Evolutionary conservation across 2,329 filamentous ascomycete genomes (phyloP).

Genomic region (Fusarium sp.): DNA sequence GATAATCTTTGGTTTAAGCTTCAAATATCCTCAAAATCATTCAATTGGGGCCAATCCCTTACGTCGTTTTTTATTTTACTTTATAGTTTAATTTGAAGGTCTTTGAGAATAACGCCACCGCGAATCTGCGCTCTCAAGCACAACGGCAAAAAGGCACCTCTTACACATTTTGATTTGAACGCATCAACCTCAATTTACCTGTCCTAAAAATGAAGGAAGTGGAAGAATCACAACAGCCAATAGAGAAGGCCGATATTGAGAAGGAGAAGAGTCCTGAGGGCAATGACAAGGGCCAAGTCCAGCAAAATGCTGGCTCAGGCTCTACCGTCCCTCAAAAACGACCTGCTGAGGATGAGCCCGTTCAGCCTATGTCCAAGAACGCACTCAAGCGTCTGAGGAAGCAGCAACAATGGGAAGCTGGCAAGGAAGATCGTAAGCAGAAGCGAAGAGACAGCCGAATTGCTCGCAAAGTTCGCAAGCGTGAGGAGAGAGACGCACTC

Average conservation of each 20-base stretch:
- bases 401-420: constrained; percentile 79
- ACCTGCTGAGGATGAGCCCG: constrained; percentile 10
- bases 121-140: not conserved
- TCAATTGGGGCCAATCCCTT: not conserved
- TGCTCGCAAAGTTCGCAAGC: constrained; percentile 59
- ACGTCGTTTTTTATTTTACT: accelerated
- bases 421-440: constrained; percentile 67
- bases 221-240: not conserved
- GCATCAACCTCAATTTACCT: not conserved
- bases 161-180: constrained; percentile 12
- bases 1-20: constrained; percentile 1
- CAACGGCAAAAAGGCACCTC: not conserved
- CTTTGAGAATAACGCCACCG: not conserved
- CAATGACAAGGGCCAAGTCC: not conserved
- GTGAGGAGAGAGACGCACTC: constrained; percentile 61
- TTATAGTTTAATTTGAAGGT: no score
- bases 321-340: constrained; percentile 8
- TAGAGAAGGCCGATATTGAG: not conserved
- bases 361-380: constrained; percentile 77
- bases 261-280: not conserved
- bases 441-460: constrained; percentile 67
- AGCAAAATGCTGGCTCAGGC: not conserved
- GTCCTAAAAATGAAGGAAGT: not conserved
- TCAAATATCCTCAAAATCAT: not conserved
- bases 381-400: constrained; percentile 82